Evolutionary conservation across 1,139 yeast species (phyloP).

Genomic region (Pneumocystis murina): DNA sequence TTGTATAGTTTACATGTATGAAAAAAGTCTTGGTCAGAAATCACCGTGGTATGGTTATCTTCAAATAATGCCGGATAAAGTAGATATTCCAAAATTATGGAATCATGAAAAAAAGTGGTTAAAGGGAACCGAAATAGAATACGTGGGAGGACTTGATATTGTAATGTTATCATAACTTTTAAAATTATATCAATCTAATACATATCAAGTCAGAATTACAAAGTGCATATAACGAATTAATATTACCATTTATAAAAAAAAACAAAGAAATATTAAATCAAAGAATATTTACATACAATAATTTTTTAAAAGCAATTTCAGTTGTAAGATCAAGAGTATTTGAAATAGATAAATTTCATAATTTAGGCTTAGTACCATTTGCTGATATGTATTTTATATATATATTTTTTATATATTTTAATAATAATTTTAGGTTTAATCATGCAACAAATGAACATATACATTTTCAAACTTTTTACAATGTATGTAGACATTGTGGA

Average conservation of each 20-base stretch:
- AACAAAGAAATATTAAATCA: conserved; percentile 13
- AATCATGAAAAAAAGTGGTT: conserved; percentile 35
- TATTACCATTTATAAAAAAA: conserved; percentile 26
- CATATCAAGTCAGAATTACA: conserved; percentile 18
- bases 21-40: conserved; percentile 34
- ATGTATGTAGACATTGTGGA: conserved; percentile 66
- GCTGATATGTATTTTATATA: conserved; percentile 46
- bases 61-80: conserved; percentile 34
- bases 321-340: conserved; percentile 63
- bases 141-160: conserved; percentile 46
- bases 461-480: conserved; percentile 57
- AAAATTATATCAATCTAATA: background rate
- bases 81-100: conserved; percentile 57
- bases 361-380: conserved; percentile 69
- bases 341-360: conserved; percentile 60
- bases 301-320: conserved; percentile 23
- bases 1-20: conserved; percentile 58
- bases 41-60: conserved; percentile 73
- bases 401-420: background rate
- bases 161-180: conserved; percentile 22
- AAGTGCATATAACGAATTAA: conserved; percentile 34
- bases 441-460: conserved; percentile 47
- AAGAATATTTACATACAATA: conserved; percentile 16
- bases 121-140: conserved; percentile 52
- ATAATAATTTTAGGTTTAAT: conserved; percentile 30